Percentiles rank a stretch among this genome's conserved stretches.
Evolutionary conservation across 495 filamentous ascomycete genomes (phyloP).

Genomic region (Cladorrhinum samala): DNA sequence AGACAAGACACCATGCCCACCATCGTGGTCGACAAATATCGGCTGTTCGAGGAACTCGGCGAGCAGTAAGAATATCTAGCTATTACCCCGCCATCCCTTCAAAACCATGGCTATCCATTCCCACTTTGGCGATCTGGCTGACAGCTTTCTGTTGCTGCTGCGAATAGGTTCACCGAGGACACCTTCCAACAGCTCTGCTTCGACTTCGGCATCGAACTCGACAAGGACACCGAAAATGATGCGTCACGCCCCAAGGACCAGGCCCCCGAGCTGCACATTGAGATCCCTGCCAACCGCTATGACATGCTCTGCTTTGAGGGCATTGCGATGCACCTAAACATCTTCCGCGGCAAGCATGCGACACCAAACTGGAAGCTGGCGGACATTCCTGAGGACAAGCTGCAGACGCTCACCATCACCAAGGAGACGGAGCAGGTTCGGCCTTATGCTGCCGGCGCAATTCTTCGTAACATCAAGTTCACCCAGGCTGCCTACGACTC

Average conservation of each 20-base stretch:
- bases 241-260: slow-evolving; percentile 65
- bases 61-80: slow-evolving; percentile 61
- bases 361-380: slow-evolving; percentile 74
- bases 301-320: slow-evolving; percentile 97
- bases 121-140: neutral
- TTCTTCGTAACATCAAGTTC: slow-evolving; percentile 87
- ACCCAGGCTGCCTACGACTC: slow-evolving; percentile 86
- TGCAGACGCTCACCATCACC: slow-evolving; percentile 72
- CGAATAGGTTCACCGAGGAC: slow-evolving; percentile 71
- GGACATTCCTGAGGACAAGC: slow-evolving; percentile 62
- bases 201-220: slow-evolving; percentile 96
- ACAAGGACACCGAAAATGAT: slow-evolving; percentile 82
- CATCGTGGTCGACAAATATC: slow-evolving; percentile 90
- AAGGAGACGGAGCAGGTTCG: slow-evolving; percentile 75
- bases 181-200: slow-evolving; percentile 97
- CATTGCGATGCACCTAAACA: slow-evolving; percentile 89
- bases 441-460: slow-evolving; percentile 78
- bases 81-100: slow-evolving; percentile 25
- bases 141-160: slow-evolving; percentile 1
- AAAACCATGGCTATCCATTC: neutral
- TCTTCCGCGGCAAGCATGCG: slow-evolving; percentile 71
- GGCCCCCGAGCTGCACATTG: slow-evolving; percentile 91
- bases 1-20: slow-evolving; percentile 62
- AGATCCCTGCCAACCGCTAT: slow-evolving; percentile 98
- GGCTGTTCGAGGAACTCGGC: slow-evolving; percentile 86